These are phyloP conservation scores for Aspergillus asperescens DNA, from an alignment of 495 filamentous ascomycete genomes.

Conservation along the genomic window DNA sequence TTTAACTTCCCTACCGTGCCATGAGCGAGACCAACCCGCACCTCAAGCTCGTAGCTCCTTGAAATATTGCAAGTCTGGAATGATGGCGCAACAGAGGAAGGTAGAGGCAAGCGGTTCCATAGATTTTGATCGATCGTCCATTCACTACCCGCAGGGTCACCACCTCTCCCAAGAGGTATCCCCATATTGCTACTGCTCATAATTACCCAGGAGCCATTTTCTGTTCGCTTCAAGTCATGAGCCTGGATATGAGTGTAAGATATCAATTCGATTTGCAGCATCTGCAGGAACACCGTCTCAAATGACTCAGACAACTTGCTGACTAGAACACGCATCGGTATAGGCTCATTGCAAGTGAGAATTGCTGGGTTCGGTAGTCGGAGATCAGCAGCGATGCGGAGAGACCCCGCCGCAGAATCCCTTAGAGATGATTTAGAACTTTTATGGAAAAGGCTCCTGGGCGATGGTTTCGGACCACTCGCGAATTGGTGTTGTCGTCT, in stretches of 20 bases:
- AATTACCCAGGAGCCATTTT: constrained; percentile 64
- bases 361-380: constrained; percentile 84
- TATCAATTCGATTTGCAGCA: constrained; percentile 73
- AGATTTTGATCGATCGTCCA: constrained; percentile 57
- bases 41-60: constrained; percentile 74
- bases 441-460: constrained; percentile 50
- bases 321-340: constrained; percentile 75
- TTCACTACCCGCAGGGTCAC: constrained; percentile 59
- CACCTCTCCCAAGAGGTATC: constrained; percentile 54
- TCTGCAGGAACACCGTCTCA: constrained; percentile 65
- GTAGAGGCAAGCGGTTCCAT: constrained; percentile 66
- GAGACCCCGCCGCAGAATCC: constrained; percentile 30
- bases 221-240: constrained; percentile 60
- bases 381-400: constrained; percentile 63
- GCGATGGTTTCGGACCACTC: constrained; percentile 28
- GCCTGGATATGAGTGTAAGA: constrained; percentile 73
- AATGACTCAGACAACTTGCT: constrained; percentile 62
- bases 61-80: constrained; percentile 88
- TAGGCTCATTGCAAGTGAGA: constrained; percentile 76
- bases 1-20: constrained; percentile 45
- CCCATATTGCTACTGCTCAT: constrained; percentile 60
- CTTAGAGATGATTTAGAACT: constrained; percentile 23
- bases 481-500: constrained; percentile 73
- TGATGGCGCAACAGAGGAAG: constrained; percentile 76
- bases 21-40: constrained; percentile 68